Base-by-base conservation (phyloP, 1,284 basidiomycete species). In the Stygiomarasmius scandens region DNA sequence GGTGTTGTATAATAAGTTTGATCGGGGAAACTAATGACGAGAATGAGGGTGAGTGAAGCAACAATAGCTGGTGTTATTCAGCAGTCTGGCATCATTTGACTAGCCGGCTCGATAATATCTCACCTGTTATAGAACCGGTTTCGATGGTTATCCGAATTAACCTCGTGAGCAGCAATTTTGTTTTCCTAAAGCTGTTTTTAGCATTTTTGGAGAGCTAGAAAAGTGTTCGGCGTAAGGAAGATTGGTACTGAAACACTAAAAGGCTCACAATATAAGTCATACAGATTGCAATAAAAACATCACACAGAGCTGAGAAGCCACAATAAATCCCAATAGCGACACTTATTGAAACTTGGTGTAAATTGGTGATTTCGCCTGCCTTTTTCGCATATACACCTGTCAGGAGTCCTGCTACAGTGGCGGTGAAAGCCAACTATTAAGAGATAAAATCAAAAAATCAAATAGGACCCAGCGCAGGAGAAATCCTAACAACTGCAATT, bases 41-140 rank as follows among this genome's bases (percentile, higher is more conserved):
- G 60, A 45, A 66, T 64, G 19, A 69, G 60, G 55, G 67, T 66
- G 20, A 66, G 46, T 29, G 69, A 64, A n/a, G 66, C 67, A n/a
- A 71, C 32, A 41, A 63, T 51, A n/a, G 68, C 69, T 69, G 32
- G 12, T 32, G 16, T 12, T 25, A 12, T 32, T 19, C 16, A 23
- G 34, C 29, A n/a, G n/a, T n/a, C n/a, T n/a, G n/a, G n/a, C 36
- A 27, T 23, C 44, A 27, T 43, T 19, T 34, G 2, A 34, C 2
- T 19, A 20, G 12, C 6, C 29, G 6, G 12, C 29, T n/a, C n/a
- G n/a, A 41, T 10, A 5, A 44, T 34, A 25, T 32, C 62, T 22
- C 52, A 70, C 68, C 69, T 52, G 67, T 70, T 2, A 70, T 51
- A n/a, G 63, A 60, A n/a, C 68, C 68, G 24, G 67, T 70, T 53